Conservation (phyloP, 2,329 filamentous ascomycete species). For the Botrytis cinerea region DNA sequence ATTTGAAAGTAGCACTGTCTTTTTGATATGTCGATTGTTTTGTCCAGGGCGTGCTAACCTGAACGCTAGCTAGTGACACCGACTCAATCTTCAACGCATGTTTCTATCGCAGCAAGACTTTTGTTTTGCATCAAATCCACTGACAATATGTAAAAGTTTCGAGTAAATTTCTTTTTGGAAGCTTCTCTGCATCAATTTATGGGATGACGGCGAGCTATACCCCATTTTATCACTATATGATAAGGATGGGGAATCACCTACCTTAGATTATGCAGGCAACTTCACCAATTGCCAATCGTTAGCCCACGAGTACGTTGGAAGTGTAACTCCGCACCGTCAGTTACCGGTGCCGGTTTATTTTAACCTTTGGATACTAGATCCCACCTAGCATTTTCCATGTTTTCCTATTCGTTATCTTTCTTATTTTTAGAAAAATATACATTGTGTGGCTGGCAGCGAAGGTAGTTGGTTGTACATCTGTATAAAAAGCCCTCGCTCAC, state of each 20-base stretch:
- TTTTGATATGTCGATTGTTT: no score
- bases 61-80: not conserved
- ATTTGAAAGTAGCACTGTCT: no score
- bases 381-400: not conserved
- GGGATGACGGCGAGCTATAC: not conserved
- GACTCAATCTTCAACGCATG: no score
- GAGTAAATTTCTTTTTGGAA: not conserved
- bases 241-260: not conserved
- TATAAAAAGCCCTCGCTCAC: not conserved
- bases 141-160: not conserved
- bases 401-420: not conserved
- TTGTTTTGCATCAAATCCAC: not conserved
- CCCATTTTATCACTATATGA: not conserved
- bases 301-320: not conserved
- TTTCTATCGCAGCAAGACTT: not conserved
- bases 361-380: not conserved
- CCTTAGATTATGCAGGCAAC: not conserved
- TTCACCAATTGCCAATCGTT: conserved; percentile 6
- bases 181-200: not conserved
- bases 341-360: not conserved
- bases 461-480: not conserved
- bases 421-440: not conserved
- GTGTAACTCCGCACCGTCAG: not conserved
- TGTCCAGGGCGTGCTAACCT: not conserved
- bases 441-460: not conserved